A percentile compares a stretch with the other conserved stretches of the same genome.
These are phyloP conservation scores for Vigna unguiculata DNA, from an alignment of 306 rosid species.

Conservation along the genomic window DNA sequence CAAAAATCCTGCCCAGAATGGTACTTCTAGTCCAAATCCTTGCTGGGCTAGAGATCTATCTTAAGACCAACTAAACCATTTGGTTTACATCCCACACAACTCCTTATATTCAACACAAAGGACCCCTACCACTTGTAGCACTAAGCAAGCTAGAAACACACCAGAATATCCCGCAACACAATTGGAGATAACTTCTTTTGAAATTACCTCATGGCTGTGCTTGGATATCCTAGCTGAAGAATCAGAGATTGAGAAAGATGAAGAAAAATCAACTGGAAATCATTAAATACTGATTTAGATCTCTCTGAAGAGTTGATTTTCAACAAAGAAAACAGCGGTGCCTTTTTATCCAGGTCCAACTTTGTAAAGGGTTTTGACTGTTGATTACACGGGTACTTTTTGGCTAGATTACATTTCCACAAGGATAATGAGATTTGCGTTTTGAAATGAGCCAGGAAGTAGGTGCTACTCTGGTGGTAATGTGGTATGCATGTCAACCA, in stretches of 20 bases:
- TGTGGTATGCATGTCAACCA: background rate
- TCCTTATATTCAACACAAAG: background rate
- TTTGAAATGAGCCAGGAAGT: conserved; percentile 11
- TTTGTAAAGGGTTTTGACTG: background rate
- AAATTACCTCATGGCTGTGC: background rate
- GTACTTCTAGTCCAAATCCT: background rate
- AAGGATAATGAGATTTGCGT: background rate
- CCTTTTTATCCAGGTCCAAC: background rate
- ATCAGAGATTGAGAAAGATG: conserved; percentile 4
- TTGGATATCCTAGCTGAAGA: background rate
- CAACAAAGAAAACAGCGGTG: background rate
- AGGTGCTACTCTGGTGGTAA: background rate
- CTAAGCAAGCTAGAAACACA: background rate
- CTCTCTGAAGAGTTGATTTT: background rate
- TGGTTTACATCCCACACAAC: fast-evolving
- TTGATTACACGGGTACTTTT: background rate
- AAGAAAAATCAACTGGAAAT: conserved; percentile 16
- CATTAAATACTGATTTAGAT: conserved; percentile 3
- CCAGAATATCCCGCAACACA: background rate
- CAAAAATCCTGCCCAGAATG: background rate
- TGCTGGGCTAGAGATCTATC: background rate
- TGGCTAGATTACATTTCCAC: background rate
- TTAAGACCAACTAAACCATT: background rate
- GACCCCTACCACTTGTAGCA: background rate
- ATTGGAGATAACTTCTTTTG: background rate